Conservation (phyloP, 345 rosid species). For the Bruguiera sexangula region DNA sequence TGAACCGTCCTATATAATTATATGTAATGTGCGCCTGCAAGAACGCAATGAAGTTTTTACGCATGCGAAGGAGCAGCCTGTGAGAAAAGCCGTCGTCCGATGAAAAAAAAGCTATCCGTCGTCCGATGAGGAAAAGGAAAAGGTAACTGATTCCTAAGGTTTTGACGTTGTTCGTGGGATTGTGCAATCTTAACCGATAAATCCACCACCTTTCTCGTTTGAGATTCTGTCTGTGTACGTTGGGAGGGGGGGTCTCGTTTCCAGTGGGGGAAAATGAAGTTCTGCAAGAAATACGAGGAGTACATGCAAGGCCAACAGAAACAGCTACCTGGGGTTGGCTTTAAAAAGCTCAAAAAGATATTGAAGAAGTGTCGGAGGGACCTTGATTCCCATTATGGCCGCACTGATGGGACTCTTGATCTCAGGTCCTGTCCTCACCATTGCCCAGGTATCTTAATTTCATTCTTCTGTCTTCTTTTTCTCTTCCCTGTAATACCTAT, state of each 20-base stretch:
- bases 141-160: too few relatives aligned
- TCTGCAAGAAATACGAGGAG: constrained; percentile 81
- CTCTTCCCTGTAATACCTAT: too few relatives aligned
- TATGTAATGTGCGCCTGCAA: too few relatives aligned
- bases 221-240: neutral
- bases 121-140: too few relatives aligned
- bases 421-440: constrained; percentile 47
- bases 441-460: constrained; percentile 46
- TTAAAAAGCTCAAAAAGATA: constrained; percentile 83
- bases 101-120: too few relatives aligned
- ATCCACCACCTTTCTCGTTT: too few relatives aligned
- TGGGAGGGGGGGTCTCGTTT: neutral
- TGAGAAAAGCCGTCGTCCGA: too few relatives aligned
- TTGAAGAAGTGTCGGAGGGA: constrained; percentile 61
- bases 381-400: constrained; percentile 24
- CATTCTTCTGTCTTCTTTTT: neutral
- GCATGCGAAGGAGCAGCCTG: too few relatives aligned
- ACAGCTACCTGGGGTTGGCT: constrained; percentile 70
- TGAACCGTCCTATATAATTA: too few relatives aligned
- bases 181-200: too few relatives aligned
- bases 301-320: constrained; percentile 69
- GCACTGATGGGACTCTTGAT: constrained; percentile 14
- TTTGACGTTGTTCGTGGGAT: too few relatives aligned
- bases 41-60: too few relatives aligned
- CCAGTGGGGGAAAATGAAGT: constrained; percentile 52